phyloP scores from a whole-genome alignment of 495 filamentous ascomycete species.

The Cercophora scortea region DNA sequence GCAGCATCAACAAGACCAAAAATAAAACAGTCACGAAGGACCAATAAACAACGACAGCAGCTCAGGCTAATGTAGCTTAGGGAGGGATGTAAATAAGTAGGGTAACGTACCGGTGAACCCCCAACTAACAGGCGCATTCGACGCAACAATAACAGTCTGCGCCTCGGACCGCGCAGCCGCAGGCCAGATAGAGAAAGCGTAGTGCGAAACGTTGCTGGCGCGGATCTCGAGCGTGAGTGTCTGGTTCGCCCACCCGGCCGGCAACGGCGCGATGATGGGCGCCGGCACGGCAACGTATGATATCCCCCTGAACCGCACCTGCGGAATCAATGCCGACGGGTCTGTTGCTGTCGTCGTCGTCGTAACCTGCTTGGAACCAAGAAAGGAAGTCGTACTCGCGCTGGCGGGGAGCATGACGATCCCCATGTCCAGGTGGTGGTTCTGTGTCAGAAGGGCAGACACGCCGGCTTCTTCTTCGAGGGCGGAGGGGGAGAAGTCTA shows the following conservation, averaged over 20 bases:
- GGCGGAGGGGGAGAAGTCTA: slow-evolving; percentile 29
- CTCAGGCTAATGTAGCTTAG: neutral
- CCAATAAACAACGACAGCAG: too few species aligned
- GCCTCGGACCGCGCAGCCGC: slow-evolving; percentile 20
- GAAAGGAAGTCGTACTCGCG: slow-evolving; percentile 8
- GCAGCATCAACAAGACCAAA: too few species aligned
- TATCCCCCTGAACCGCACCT: slow-evolving; percentile 31
- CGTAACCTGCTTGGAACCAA: neutral
- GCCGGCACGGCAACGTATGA: slow-evolving; percentile 27
- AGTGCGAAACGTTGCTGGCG: slow-evolving; percentile 38
- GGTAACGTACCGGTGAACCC: slow-evolving; percentile 39
- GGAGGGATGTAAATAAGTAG: too few species aligned
- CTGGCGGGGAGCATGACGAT: slow-evolving; percentile 31
- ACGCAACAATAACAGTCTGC: slow-evolving; percentile 27
- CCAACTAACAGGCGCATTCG: slow-evolving; percentile 38
- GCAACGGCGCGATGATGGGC: slow-evolving; percentile 21
- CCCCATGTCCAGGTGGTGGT: slow-evolving; percentile 46
- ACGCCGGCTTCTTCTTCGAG: slow-evolving; percentile 35
- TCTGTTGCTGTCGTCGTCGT: neutral
- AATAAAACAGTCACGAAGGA: too few species aligned
- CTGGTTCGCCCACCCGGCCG: slow-evolving; percentile 23
- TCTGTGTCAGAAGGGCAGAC: slow-evolving; percentile 43
- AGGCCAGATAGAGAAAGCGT: slow-evolving; percentile 35
- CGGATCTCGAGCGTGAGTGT: slow-evolving; percentile 35
- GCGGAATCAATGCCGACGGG: slow-evolving; percentile 17